Percentiles rank a stretch among this genome's conserved stretches.
phyloP scores from a whole-genome alignment of 2,329 filamentous ascomycete species.

The Fusarium subglutinans region DNA sequence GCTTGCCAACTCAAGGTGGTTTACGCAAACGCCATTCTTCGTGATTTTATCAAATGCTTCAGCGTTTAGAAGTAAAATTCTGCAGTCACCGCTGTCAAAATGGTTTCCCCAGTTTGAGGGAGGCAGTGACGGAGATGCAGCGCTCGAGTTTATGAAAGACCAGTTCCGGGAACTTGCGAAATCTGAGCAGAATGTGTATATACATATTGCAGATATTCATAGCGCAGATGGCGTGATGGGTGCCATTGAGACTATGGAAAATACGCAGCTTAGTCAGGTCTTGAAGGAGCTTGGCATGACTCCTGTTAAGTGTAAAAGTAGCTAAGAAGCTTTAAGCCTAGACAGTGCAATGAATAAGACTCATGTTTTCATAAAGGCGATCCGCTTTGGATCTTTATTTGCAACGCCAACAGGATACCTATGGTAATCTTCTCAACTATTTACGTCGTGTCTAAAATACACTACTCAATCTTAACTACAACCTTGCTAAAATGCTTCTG shows the following conservation, averaged over 20 bases:
- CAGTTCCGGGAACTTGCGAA: neutral
- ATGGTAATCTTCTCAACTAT: no score
- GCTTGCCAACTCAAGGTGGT: neutral
- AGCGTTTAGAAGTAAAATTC: rapidly evolving
- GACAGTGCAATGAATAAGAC: no score
- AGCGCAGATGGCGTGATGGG: neutral
- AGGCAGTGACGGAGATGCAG: neutral
- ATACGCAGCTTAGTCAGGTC: neutral
- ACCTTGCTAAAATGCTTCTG: neutral
- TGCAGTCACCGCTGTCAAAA: neutral
- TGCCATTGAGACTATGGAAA: neutral
- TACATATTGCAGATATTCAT: neutral
- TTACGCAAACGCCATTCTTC: neutral
- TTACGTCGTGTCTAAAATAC: no score
- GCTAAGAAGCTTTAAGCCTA: no score
- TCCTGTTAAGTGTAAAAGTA: no score
- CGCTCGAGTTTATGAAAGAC: neutral
- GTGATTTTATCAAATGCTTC: neutral
- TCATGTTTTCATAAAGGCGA: no score
- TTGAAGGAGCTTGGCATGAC: neutral
- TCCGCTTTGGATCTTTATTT: no score
- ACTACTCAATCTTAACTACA: neutral
- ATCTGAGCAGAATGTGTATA: neutral
- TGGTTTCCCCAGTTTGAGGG: neutral
- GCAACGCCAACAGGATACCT: no score